Conservation (phyloP, 495 filamentous ascomycete genomes). For the Immersiella caudata region DNA sequence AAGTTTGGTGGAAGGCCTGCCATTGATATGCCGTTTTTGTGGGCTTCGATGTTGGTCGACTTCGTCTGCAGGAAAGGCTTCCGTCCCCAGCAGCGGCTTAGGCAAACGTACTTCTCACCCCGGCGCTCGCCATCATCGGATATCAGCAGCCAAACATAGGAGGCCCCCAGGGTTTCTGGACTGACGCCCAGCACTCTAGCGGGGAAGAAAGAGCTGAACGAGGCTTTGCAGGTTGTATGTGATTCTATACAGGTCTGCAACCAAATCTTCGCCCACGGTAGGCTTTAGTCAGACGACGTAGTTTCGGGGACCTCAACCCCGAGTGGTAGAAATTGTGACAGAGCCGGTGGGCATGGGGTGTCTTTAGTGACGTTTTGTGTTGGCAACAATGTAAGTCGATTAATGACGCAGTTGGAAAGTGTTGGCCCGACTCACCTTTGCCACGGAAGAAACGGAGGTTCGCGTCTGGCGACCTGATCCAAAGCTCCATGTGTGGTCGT, state of each 20-base stretch:
- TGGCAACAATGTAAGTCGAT: not conserved
- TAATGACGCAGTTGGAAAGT: too few species aligned
- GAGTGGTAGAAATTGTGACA: not conserved
- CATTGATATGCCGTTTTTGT: not conserved
- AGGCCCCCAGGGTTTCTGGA: not conserved
- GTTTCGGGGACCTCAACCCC: not conserved
- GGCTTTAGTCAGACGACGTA: not conserved
- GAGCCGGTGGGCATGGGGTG: not conserved
- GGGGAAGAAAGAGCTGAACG: not conserved
- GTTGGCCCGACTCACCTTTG: not conserved
- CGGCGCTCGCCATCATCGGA: not conserved
- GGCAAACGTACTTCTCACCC: not conserved
- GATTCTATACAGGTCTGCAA: not conserved
- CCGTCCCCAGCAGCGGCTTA: slow-evolving; percentile 3
- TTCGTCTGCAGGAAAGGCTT: slow-evolving; percentile 1
- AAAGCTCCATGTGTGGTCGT: not conserved
- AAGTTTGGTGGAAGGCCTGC: not conserved
- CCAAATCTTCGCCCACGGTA: not conserved
- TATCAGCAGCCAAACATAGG: not conserved
- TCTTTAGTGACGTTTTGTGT: not conserved
- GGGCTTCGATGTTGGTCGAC: not conserved
- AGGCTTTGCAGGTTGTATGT: not conserved
- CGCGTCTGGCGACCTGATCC: not conserved
- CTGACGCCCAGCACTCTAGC: not conserved
- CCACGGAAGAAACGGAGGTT: not conserved